These are phyloP conservation scores for Antitrichia curtipendula DNA, from an alignment of 225 moss, liverwort and hornwort genomes.

Conservation along the genomic window DNA sequence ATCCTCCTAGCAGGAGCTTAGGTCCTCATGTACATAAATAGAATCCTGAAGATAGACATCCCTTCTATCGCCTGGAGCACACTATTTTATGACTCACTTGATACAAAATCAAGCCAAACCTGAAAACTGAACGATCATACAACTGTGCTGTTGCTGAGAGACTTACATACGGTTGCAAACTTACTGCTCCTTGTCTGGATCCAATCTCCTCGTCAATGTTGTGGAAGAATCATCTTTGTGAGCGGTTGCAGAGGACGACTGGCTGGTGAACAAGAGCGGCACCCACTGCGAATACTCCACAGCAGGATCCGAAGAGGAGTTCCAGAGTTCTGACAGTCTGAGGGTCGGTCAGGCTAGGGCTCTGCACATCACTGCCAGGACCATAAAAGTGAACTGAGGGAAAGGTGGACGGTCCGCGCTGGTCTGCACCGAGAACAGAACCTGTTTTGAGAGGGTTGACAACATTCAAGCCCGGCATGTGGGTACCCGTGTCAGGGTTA, in stretches of 20 bases:
- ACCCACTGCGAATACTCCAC: neutral
- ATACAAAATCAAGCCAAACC: neutral
- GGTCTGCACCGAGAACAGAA: neutral
- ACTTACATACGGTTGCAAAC: neutral
- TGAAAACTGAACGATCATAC: neutral
- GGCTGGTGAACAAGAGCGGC: conserved; percentile 1
- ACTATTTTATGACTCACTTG: neutral
- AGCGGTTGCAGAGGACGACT: neutral
- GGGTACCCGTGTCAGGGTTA: neutral
- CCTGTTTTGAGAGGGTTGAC: neutral
- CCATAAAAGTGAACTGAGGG: conserved; percentile 3
- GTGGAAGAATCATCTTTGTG: neutral
- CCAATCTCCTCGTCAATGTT: neutral
- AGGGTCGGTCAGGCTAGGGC: neutral
- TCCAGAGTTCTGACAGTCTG: neutral
- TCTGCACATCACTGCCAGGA: neutral
- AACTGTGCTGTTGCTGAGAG: neutral
- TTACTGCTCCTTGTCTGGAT: neutral
- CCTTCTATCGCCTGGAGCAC: neutral
- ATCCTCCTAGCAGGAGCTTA: neutral
- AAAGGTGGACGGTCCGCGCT: neutral
- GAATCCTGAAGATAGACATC: neutral
- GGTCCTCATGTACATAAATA: neutral
- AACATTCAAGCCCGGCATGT: neutral
- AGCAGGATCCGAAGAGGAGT: neutral